Evolutionary conservation across 2,329 filamentous ascomycete species (phyloP).

Genomic region (Furcasterigmium furcatum): DNA sequence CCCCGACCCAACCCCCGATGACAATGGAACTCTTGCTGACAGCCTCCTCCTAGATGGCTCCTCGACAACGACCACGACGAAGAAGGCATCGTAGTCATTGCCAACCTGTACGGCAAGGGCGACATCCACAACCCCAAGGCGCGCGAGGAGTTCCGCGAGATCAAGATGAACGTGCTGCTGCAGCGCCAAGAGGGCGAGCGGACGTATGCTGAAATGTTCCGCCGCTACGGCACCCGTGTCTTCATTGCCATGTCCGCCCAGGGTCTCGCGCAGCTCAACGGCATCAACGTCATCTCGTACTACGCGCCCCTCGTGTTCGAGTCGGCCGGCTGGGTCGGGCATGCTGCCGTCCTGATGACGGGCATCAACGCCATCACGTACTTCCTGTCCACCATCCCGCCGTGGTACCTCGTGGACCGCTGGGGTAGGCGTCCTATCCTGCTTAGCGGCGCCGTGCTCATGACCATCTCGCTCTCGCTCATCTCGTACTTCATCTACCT

Average conservation of each 20-base stretch:
- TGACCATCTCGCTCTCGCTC: slow-evolving; percentile 81
- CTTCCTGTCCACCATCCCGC: slow-evolving; percentile 85
- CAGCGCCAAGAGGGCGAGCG: slow-evolving; percentile 94
- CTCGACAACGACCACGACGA: slow-evolving; percentile 97
- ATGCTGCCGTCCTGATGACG: slow-evolving; percentile 92
- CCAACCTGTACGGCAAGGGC: slow-evolving; percentile 92
- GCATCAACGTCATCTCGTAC: slow-evolving; percentile 99
- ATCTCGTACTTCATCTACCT: slow-evolving; percentile 97
- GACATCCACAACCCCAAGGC: slow-evolving; percentile 93
- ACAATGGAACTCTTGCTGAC: slow-evolving; percentile 21
- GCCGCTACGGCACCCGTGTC: slow-evolving; percentile 83
- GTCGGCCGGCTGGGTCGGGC: slow-evolving; percentile 91
- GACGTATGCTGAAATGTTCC: slow-evolving; percentile 92
- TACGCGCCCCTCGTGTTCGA: slow-evolving; percentile 97
- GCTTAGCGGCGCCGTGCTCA: slow-evolving; percentile 82
- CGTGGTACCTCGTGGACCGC: slow-evolving; percentile 93
- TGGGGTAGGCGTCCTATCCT: slow-evolving; percentile 89
- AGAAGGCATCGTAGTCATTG: slow-evolving; percentile 97
- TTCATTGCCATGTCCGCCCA: slow-evolving; percentile 99
- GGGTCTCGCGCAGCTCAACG: slow-evolving; percentile 91
- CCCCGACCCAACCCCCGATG: slow-evolving; percentile 37
- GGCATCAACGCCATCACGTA: slow-evolving; percentile 92
- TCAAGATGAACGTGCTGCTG: slow-evolving; percentile 96
- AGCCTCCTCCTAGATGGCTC: slow-evolving; percentile 66
- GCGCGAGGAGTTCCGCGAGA: slow-evolving; percentile 93